These are phyloP conservation scores for Kodamaea sp. DNA, from an alignment of 1,139 yeast genomes.

Conservation along the genomic window DNA sequence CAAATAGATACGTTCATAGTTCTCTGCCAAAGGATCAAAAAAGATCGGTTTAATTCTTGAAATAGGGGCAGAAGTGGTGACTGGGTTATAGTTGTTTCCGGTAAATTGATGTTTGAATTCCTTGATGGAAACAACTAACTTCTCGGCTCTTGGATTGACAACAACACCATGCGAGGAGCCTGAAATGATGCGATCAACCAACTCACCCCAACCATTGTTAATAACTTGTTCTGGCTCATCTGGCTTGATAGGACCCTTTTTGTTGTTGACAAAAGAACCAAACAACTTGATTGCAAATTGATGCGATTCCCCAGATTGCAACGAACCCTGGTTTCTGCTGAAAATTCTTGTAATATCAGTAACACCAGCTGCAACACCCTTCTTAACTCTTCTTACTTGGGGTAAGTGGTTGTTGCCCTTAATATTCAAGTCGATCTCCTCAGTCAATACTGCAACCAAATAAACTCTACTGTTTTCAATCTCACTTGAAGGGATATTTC, in stretches of 20 bases:
- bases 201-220: slow-evolving; percentile 89
- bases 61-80: slow-evolving; percentile 50
- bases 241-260: slow-evolving; percentile 21
- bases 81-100: slow-evolving; percentile 37
- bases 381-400: slow-evolving; percentile 53
- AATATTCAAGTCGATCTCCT: slow-evolving; percentile 47
- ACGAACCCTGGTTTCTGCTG: slow-evolving; percentile 62
- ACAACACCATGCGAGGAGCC: slow-evolving; percentile 82
- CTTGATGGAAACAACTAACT: slow-evolving; percentile 67
- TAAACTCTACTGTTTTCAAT: slow-evolving; percentile 63
- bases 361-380: slow-evolving; percentile 89
- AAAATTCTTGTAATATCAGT: slow-evolving; percentile 82
- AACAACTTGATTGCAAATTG: slow-evolving; percentile 72
- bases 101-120: slow-evolving; percentile 65
- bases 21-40: slow-evolving; percentile 63
- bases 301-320: slow-evolving; percentile 63
- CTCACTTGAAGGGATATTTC: slow-evolving; percentile 74
- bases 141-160: slow-evolving; percentile 79
- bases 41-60: slow-evolving; percentile 62
- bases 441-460: slow-evolving; percentile 68
- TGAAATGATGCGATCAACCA: slow-evolving; percentile 73
- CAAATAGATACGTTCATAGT: slow-evolving; percentile 62
- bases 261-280: slow-evolving; percentile 60
- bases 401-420: slow-evolving; percentile 27
- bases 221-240: slow-evolving; percentile 22